Evolutionary conservation across 2,329 filamentous ascomycete species (phyloP), one percentile per base, ranked within the genome.

Genomic region (Mycosphaerella sp.): DNA sequence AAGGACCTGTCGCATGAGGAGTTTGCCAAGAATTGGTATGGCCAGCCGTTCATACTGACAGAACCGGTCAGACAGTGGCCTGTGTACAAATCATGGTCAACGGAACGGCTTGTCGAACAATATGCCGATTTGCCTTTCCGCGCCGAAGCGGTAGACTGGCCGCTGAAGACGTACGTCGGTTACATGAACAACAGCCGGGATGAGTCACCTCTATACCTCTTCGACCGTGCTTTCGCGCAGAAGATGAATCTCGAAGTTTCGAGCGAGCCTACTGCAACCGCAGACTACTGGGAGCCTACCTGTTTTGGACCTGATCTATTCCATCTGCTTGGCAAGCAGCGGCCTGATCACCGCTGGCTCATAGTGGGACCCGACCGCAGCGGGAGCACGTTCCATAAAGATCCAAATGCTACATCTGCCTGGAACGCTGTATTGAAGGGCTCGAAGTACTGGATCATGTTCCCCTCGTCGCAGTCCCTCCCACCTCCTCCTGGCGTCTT

Each of bases 361-460:
- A 95, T 97, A 65, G 80, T 96, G 60, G 91, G 92, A 0, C 90
- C 92, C 0, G 82, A 85, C 59, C 79, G 90, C 54, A 95, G 89
- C 66, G 92, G 92, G 31, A 95, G 88, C 61, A 96, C 91, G 4
- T 97, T 62, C 68, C 92, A 97, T 75, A 96, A 96, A 69, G 83
- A 85, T 63, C 82, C 81, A 2, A 84, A 85, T 66, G 81, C 80
- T 1, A 84, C 79, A 3, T 86, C 84, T 64, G 92, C 93, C 0
- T 97, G 92, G 93, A 97, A 97, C 68, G 92, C 91, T 0, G 89
- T 96, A 11, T 76, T 97, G 29, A 83, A 86, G 55, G 93, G 92
- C 4, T 82, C 85, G 34, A 97, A 97, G 68, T 97, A 97, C 76
- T 97, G 93, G 92, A 92, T 97, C 70, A 95, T 97, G 89, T 97